Conservation (phyloP, 192 early-diverging fungal species). For the Coemansia asiatica region DNA sequence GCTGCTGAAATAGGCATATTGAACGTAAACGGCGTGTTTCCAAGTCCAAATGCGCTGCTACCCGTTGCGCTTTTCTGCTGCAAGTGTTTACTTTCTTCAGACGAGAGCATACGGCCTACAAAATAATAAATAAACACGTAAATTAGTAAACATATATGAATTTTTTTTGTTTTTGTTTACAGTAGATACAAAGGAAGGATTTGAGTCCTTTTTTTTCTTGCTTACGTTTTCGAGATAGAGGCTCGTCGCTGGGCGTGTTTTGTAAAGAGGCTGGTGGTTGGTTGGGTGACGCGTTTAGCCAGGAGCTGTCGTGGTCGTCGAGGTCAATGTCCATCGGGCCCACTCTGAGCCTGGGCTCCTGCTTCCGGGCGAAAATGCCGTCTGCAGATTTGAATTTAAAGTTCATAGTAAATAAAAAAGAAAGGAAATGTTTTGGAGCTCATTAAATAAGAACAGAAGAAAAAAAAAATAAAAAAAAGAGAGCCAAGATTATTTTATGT, state of each 20-base stretch:
- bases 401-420: slow-evolving; percentile 21
- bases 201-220: too few species aligned
- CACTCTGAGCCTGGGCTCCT: slow-evolving; percentile 17
- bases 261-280: not conserved
- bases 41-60: slow-evolving; percentile 5
- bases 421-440: too few species aligned
- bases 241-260: slow-evolving; percentile 15
- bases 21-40: slow-evolving; percentile 42
- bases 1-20: slow-evolving; percentile 18
- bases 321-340: slow-evolving; percentile 51
- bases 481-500: not conserved
- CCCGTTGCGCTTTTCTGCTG: not conserved
- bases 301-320: slow-evolving; percentile 38
- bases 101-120: slow-evolving; percentile 17
- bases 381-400: slow-evolving; percentile 40
- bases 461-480: slow-evolving; percentile 2
- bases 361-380: slow-evolving; percentile 12
- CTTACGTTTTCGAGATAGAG: slow-evolving; percentile 26
- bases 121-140: not conserved
- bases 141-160: too few species aligned
- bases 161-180: too few species aligned
- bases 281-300: slow-evolving; percentile 26
- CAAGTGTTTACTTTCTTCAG: not conserved
- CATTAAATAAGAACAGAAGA: too few species aligned
- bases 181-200: too few species aligned